Evolutionary conservation across 2,329 filamentous ascomycete genomes (phyloP).

Genomic region (Trichophyton verrucosum): DNA sequence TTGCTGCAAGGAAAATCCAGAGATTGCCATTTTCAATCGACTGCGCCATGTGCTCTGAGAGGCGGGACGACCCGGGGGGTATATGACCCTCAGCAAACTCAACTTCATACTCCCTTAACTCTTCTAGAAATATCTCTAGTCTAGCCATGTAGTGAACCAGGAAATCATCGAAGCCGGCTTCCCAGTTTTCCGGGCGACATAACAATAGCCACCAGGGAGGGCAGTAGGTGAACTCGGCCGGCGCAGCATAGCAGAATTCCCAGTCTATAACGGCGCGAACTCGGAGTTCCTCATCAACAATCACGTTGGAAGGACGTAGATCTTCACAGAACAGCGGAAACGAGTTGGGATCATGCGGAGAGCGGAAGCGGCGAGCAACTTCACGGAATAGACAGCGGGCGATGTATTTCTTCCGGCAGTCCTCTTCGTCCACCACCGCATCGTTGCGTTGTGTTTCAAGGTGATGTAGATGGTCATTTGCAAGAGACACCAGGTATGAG

Average conservation of each 20-base stretch:
- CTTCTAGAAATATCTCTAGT: slow-evolving; percentile 16
- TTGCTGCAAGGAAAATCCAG: slow-evolving; percentile 20
- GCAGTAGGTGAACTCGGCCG: slow-evolving; percentile 13
- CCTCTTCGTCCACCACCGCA: slow-evolving; percentile 25
- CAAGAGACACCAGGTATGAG: slow-evolving; percentile 9
- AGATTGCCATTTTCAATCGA: slow-evolving; percentile 19
- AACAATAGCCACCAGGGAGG: slow-evolving; percentile 17
- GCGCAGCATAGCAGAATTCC: slow-evolving; percentile 18
- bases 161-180: slow-evolving; percentile 16
- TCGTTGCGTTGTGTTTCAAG: slow-evolving; percentile 34
- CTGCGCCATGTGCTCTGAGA: slow-evolving; percentile 17
- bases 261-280: slow-evolving; percentile 19
- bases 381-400: slow-evolving; percentile 33
- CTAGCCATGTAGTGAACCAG: slow-evolving; percentile 17
- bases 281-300: slow-evolving; percentile 16
- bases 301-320: slow-evolving; percentile 19
- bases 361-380: slow-evolving; percentile 17
- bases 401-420: slow-evolving; percentile 35
- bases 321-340: slow-evolving; percentile 24
- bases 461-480: slow-evolving; percentile 15
- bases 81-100: background rate
- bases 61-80: slow-evolving; percentile 9
- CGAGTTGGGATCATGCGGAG: slow-evolving; percentile 15
- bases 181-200: slow-evolving; percentile 12
- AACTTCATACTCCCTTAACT: slow-evolving; percentile 15